Evolutionary conservation across 2,329 filamentous ascomycete genomes (phyloP).

Genomic region (Albophoma yamanashiensis): DNA sequence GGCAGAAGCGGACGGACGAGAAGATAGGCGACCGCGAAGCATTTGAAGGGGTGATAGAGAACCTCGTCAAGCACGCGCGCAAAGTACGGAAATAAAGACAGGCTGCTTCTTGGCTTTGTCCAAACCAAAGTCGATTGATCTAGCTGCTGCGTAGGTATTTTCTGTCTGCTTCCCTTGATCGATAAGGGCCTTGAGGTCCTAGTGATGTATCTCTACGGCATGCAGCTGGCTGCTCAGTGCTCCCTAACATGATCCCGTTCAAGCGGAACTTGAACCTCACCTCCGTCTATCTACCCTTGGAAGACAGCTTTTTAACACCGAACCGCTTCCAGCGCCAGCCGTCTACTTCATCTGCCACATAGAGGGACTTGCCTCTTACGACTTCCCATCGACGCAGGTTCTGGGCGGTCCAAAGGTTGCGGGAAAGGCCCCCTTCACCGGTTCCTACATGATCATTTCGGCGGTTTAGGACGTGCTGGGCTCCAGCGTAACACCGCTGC

Average conservation of each 20-base stretch:
- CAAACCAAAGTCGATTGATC: constrained; percentile 11
- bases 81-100: constrained; percentile 61
- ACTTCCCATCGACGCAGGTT: background rate
- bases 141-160: constrained; percentile 7
- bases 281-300: background rate
- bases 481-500: constrained; percentile 42
- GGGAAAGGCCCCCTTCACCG: background rate
- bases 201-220: background rate
- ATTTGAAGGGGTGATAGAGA: constrained; percentile 95
- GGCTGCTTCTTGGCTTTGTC: background rate
- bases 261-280: background rate
- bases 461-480: constrained; percentile 32
- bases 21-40: constrained; percentile 85
- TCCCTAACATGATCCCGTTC: background rate
- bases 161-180: background rate
- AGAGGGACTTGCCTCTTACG: background rate
- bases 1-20: constrained; percentile 76
- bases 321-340: constrained; percentile 1
- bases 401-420: background rate
- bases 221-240: background rate
- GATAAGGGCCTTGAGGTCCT: background rate
- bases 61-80: constrained; percentile 82
- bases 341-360: background rate
- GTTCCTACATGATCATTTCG: background rate
- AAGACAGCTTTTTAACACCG: background rate